Percentiles rank a stretch among this genome's conserved stretches.
Evolutionary conservation across 164 flowering plant genomes (phyloP).

Genomic region (Berberis vulgaris): DNA sequence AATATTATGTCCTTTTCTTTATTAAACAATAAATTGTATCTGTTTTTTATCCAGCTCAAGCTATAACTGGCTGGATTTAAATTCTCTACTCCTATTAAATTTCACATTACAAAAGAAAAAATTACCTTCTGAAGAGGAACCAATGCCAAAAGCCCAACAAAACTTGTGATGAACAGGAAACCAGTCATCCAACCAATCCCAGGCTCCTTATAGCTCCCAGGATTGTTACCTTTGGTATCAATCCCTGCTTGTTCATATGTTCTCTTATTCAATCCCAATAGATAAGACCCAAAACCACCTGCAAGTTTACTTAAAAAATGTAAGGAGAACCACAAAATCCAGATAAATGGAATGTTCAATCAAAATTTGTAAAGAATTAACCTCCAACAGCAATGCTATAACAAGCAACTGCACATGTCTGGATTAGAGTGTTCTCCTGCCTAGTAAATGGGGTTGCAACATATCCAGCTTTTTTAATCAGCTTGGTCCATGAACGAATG

Average conservation of each 20-base stretch:
- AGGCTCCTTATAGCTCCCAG: slow-evolving; percentile 61
- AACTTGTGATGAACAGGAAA: slow-evolving; percentile 56
- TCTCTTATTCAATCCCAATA: slow-evolving; percentile 66
- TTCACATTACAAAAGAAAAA: not conserved
- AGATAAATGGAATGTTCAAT: no score
- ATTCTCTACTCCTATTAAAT: no score
- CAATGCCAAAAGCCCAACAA: slow-evolving; percentile 80
- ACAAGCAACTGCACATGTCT: slow-evolving; percentile 90
- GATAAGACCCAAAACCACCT: slow-evolving; percentile 94
- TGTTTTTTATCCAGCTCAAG: no score
- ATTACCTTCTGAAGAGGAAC: slow-evolving; percentile 84
- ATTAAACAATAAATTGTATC: no score
- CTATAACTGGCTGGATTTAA: no score
- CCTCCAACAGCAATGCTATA: slow-evolving; percentile 85
- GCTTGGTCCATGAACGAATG: slow-evolving; percentile 59
- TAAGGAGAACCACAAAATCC: not conserved
- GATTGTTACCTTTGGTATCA: slow-evolving; percentile 46
- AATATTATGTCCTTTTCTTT: no score
- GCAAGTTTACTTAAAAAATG: not conserved
- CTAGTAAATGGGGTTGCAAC: slow-evolving; percentile 56
- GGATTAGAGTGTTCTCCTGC: slow-evolving; percentile 93
- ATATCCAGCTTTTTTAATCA: slow-evolving; percentile 47
- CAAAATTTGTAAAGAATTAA: slow-evolving; percentile 5
- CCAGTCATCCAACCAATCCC: slow-evolving; percentile 86
- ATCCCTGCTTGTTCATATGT: slow-evolving; percentile 68